Base-by-base conservation (phyloP, 805 yeast genomes). In the Candida xiaguanensis region DNA sequence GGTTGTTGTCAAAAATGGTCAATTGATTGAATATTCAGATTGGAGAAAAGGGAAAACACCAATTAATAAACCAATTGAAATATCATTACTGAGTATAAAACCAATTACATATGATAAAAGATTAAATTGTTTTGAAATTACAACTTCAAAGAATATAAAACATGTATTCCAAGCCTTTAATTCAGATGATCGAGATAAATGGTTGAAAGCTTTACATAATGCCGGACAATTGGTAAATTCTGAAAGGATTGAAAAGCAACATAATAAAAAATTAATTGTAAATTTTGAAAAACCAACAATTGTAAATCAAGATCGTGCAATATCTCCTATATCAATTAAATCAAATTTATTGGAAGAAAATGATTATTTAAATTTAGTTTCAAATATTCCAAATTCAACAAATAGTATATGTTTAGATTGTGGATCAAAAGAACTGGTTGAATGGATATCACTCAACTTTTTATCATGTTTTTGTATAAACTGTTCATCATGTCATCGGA, bases 401-500 rank as follows among this genome's bases (percentile, higher is more conserved):
- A 90, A 90, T 52, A 50, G 58, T 3, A 44, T 48, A 2, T 90
- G 98, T 61, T 85, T 86, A 11, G 98, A 90, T 52, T 90, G 98
- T 65, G 82, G 82, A 0, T 54, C 78, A 2, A 51, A 59, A 0
- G 77, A 72, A 12, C 63, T 75, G 11, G 95, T 85, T 12, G 96
- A 89, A 48, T 90, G 96, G 96, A 74, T 91, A 3, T 85, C 96
- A 0, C 68, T 87, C 42, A 89, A 85, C 51, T 59, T 82, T 30
- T 60, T 88, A 39, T 78, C 80, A 20, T 77, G 82, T 3, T 67
- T 91, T 18, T 90, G 98, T 59, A 81, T 87, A 32, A 79, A 81
- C 36, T 90, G 98, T 52, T 80, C 96, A 0, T 89, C 95, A 0
- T 80, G 82, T n/a, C 97, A 90, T 58, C 69, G 96, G 40, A 80